Evolutionary conservation across 495 filamentous ascomycete genomes (phyloP), one percentile per base, ranked within the genome.

Genomic region (Aspergillus cristatus): DNA sequence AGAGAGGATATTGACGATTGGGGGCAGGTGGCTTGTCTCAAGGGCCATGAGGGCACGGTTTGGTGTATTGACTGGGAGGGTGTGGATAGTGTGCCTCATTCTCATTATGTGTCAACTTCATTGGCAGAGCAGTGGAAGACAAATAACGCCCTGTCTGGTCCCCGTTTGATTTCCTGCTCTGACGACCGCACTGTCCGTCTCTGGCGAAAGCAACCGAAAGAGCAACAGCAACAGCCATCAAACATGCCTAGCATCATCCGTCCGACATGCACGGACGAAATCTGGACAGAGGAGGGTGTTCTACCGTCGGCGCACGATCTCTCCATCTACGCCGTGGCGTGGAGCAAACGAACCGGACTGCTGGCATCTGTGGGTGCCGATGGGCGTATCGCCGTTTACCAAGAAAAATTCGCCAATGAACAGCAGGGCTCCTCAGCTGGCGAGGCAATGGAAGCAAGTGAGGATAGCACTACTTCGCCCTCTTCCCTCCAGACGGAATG

Each of bases 1-100:
- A 65, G 82, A 18, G 90, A 94, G 67, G 90, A 95, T 61, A 65
- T 74, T 16, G 86, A 94, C 44, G 91, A 97, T 55, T 97, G 90
- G 91, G 78, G 78, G 7, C 90, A 88, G 46, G 80, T 91, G n/a
- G 74, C 79, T n/a, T 70, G 84, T 34, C 57, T 95, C 14, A 73
- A 78, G 46, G 86, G 80, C 0, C 87, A 95, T 58, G 61, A 59
- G 35, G 65, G 70, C 0, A 98, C 91, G 7, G 90, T 97, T 6
- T 98, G 91, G 91, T 79, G 72, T 30, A 41, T 95, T 7, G 75
- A 84, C 42, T 97, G 88, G 73, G 91, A 95, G 62, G 60, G 48
- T 0, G 34, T 43, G 17, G 53, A 48, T 18, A 57, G 46, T 43
- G 38, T 42, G 6, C 55, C 51, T 10, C 20, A 11, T 17, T 24